Conservation (phyloP, 208 protist species). For the Spongospora subterranea region DNA sequence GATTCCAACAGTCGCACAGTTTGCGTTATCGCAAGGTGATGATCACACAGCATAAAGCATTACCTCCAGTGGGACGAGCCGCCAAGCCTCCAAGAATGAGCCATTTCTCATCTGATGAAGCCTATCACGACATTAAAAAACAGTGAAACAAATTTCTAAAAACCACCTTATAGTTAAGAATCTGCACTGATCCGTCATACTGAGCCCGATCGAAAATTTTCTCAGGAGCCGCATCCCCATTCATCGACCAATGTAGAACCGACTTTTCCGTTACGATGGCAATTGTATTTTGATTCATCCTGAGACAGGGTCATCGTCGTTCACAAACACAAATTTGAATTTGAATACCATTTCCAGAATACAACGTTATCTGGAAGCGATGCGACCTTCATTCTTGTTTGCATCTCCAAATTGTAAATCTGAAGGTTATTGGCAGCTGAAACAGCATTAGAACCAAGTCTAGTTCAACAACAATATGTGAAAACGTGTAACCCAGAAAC, state of each 20-base stretch:
- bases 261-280: conserved; percentile 90
- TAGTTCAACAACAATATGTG: conserved; percentile 19
- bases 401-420: conserved; percentile 97
- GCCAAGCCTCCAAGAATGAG: conserved; percentile 76
- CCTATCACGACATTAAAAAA: not conserved
- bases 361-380: conserved; percentile 88
- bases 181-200: conserved; percentile 84
- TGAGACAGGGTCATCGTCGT: not conserved
- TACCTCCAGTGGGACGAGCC: conserved; percentile 46
- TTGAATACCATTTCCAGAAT: conserved; percentile 91
- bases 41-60: conserved; percentile 19
- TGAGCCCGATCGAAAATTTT: conserved; percentile 93
- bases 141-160: conserved; percentile 72
- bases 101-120: conserved; percentile 85
- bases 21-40: not conserved
- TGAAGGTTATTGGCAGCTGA: conserved; percentile 90
- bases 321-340: not conserved
- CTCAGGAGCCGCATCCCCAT: conserved; percentile 84
- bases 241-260: conserved; percentile 97
- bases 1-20: no score
- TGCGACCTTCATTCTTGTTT: conserved; percentile 91
- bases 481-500: conserved; percentile 29
- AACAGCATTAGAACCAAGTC: conserved; percentile 60
- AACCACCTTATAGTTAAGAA: conserved; percentile 96
- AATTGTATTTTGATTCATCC: conserved; percentile 88